Percentiles rank a stretch among this genome's conserved stretches.
These are phyloP conservation scores for Petunia hybrid DNA, from an alignment of 305 asterid genomes.

Conservation along the genomic window DNA sequence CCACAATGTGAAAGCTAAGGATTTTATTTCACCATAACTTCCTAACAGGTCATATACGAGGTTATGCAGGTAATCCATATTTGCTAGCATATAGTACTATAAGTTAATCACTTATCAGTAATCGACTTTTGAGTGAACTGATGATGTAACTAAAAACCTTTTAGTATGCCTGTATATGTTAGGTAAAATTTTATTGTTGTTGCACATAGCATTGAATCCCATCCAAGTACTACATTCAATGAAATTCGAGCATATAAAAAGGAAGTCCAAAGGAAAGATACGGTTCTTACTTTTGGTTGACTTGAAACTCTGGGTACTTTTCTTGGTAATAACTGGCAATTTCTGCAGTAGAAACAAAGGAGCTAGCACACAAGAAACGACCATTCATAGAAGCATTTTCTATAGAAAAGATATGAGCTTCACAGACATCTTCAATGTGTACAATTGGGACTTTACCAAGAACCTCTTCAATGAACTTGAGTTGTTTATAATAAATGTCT, in stretches of 20 bases:
- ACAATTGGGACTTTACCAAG: constrained; percentile 56
- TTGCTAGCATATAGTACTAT: neutral
- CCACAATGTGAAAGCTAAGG: no score
- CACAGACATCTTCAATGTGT: constrained; percentile 55
- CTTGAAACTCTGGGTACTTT: constrained; percentile 25
- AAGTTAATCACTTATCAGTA: neutral
- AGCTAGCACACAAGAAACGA: constrained; percentile 57
- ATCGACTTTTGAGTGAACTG: neutral
- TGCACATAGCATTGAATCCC: neutral
- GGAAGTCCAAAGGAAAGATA: neutral
- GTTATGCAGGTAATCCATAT: no score
- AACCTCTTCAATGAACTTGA: constrained; percentile 60
- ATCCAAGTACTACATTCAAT: neutral
- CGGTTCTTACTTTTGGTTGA: constrained; percentile 36
- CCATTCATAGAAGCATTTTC: constrained; percentile 50
- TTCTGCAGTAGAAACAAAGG: constrained; percentile 48
- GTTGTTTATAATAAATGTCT: constrained; percentile 2
- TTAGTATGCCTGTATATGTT: neutral
- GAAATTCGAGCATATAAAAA: neutral
- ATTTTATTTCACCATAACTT: no score
- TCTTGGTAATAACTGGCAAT: constrained; percentile 50
- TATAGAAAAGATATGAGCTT: constrained; percentile 63
- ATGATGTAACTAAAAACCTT: neutral
- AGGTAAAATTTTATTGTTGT: neutral
- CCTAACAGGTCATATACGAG: no score